Base-by-base conservation (phyloP, 2,329 filamentous ascomycete species). In the Zasmidium angulare region DNA sequence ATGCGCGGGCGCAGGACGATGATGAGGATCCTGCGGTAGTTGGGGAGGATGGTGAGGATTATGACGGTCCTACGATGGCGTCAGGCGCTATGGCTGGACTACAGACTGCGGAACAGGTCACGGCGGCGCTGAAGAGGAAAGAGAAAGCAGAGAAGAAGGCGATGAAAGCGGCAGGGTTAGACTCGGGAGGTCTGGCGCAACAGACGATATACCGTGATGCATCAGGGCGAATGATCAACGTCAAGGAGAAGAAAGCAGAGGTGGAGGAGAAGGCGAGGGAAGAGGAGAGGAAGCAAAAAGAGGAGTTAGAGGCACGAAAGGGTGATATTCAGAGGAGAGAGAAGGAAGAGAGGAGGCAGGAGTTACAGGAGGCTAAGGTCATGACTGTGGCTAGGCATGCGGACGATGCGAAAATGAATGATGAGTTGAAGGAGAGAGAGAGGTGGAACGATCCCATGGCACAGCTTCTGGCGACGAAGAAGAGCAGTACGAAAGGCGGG, bases 131-230 rank as follows among this genome's bases (percentile, higher is more conserved):
- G 20, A 86, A 84, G 67, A 84, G 85, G 70, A 86, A 89, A 17
- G 86, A 88, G 64, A 83, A 81, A 12, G 84, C 87, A 65, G 88
- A 92, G 68, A 78, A 76, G 56, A 74, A 76, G 56, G 77, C 79
- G 40, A 79, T 79, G 65, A 69, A 75, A 46, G 78, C 79, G 36
- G 77, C 77, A 17, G 79, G 79, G 2, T 71, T 77, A 46, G 74
- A 77, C 55, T 70, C 75, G 47, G 74, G 74, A 50, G 77, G 73
- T 0, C 73, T 76, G 58, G 84, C 84, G 29, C 84, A 88, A 68
- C 91, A 97, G 76, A 96, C 93, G 0, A 92, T 97, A 22, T 97
- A 98, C 74, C 89, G 95, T 68, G 95, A 99, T 76, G 95, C 96
- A 11, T 95, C 90, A 2, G 95, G 95, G 12, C 85, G 93, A n/a